Conservation (phyloP, 257 asterid species). For the Euphrasia confusa region DNA sequence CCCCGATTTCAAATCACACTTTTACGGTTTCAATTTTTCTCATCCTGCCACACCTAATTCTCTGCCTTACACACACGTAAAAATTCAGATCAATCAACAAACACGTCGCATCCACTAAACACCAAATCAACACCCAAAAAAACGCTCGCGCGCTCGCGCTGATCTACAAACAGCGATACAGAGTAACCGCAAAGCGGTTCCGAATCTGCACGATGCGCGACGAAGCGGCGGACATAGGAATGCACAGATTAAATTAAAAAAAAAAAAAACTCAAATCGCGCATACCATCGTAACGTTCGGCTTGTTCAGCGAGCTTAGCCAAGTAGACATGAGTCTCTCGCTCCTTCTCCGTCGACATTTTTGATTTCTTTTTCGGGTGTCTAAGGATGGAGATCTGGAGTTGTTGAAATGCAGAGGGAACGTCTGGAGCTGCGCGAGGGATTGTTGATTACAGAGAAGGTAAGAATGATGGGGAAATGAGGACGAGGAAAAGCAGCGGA, state of each 20-base stretch:
- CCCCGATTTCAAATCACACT: constrained; percentile 17
- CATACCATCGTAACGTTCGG: constrained; percentile 84
- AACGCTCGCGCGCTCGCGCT: constrained; percentile 3
- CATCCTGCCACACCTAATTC: not conserved
- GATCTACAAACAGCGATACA: constrained; percentile 22
- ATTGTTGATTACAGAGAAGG: not conserved
- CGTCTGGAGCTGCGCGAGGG: constrained; percentile 16
- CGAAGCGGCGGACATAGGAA: not conserved
- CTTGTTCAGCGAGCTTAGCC: constrained; percentile 90
- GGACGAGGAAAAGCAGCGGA: constrained; percentile 20
- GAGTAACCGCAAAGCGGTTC: constrained; percentile 1
- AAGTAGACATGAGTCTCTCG: constrained; percentile 72
- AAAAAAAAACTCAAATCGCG: not conserved
- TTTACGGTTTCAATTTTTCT: not conserved
- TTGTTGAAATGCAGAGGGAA: not conserved
- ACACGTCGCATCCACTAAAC: constrained; percentile 16
- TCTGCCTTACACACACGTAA: not conserved
- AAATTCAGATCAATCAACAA: constrained; percentile 16
- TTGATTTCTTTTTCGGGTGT: not conserved
- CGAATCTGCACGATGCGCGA: constrained; percentile 17
- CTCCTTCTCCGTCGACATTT: constrained; percentile 69
- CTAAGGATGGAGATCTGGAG: constrained; percentile 4
- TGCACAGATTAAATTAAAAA: not conserved
- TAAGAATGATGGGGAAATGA: constrained; percentile 9
- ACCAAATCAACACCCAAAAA: constrained; percentile 8